A percentile compares a stretch with the other conserved stretches of the same genome.
Evolutionary conservation across 805 yeast genomes (phyloP).

Genomic region (Candida stauntonica): DNA sequence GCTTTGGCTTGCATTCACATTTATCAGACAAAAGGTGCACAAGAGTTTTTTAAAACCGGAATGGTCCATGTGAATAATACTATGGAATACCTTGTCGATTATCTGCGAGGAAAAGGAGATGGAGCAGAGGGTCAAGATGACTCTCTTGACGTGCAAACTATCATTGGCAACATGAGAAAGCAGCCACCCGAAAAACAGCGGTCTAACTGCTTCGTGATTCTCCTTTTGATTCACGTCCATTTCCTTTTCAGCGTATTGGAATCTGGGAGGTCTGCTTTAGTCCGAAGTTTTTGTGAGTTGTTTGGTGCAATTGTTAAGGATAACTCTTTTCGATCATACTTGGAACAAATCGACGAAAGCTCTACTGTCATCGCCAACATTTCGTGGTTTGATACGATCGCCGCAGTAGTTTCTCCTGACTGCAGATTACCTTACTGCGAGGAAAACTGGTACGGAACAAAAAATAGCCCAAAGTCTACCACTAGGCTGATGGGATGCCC

Average conservation of each 20-base stretch:
- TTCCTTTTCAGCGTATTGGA: conserved; percentile 49
- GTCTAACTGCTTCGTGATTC: conserved; percentile 42
- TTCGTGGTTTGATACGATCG: conserved; percentile 57
- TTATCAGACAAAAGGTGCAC: conserved; percentile 50
- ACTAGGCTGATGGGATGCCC: conserved; percentile 58
- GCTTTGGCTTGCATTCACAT: conserved; percentile 53
- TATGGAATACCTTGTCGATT: conserved; percentile 49
- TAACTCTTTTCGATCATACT: conserved; percentile 36
- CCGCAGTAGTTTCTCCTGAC: conserved; percentile 53
- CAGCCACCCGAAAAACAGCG: conserved; percentile 33
- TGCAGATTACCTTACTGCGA: conserved; percentile 51
- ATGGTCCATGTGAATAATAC: conserved; percentile 51
- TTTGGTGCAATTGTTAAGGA: conserved; percentile 48
- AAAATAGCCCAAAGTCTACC: conserved; percentile 40
- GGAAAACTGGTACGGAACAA: conserved; percentile 49
- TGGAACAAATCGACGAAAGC: conserved; percentile 44
- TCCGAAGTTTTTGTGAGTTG: conserved; percentile 44
- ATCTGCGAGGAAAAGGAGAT: conserved; percentile 30
- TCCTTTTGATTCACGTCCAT: conserved; percentile 51
- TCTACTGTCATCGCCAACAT: conserved; percentile 46
- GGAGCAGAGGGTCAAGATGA: conserved; percentile 15
- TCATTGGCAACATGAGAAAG: conserved; percentile 34
- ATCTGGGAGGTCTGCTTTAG: conserved; percentile 48
- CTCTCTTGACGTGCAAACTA: conserved; percentile 29
- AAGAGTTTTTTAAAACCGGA: conserved; percentile 48